Percentiles rank a stretch among this genome's conserved stretches.
phyloP scores from a whole-genome alignment of 2,329 filamentous ascomycete genomes.

The Elsinoe australis region DNA sequence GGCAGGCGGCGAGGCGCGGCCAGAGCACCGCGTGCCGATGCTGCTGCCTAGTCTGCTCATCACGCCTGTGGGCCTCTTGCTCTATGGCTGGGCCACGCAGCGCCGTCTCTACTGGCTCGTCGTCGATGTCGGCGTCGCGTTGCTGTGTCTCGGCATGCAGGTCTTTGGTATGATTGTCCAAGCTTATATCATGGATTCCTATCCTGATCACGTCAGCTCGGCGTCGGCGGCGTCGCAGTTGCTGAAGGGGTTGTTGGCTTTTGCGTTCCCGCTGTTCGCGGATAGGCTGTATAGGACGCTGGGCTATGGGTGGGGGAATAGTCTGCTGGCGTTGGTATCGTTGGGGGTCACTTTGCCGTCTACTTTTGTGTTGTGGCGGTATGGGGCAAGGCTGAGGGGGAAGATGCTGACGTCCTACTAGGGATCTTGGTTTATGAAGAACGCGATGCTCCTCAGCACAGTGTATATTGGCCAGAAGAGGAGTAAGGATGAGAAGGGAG shows the following conservation, averaged over 20 bases:
- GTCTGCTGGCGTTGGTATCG: constrained; percentile 23
- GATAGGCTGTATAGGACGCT: constrained; percentile 35
- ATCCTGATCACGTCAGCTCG: constrained; percentile 42
- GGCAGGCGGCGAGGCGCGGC: constrained; percentile 12
- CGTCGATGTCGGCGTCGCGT: constrained; percentile 22
- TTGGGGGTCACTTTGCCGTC: too few species aligned
- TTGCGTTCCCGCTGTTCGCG: constrained; percentile 45
- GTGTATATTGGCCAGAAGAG: too few species aligned
- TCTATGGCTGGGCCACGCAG: constrained; percentile 42
- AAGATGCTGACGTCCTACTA: too few species aligned
- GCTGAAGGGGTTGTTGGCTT: constrained; percentile 40
- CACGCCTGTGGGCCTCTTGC: constrained; percentile 31
- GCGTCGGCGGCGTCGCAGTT: constrained; percentile 44
- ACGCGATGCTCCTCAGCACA: too few species aligned
- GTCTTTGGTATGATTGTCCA: constrained; percentile 20
- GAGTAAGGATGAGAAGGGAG: too few species aligned
- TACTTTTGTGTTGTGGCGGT: too few species aligned
- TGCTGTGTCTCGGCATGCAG: constrained; percentile 21
- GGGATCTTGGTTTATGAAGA: too few species aligned
- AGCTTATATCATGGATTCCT: constrained; percentile 41
- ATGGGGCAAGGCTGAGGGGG: too few species aligned
- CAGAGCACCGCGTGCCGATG: constrained; percentile 24
- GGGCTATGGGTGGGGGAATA: constrained; percentile 35
- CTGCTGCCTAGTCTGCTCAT: constrained; percentile 21
- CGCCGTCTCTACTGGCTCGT: constrained; percentile 34